These are phyloP conservation scores for Annulohypoxylon stygium DNA, from an alignment of 495 filamentous ascomycete genomes.

Conservation along the genomic window DNA sequence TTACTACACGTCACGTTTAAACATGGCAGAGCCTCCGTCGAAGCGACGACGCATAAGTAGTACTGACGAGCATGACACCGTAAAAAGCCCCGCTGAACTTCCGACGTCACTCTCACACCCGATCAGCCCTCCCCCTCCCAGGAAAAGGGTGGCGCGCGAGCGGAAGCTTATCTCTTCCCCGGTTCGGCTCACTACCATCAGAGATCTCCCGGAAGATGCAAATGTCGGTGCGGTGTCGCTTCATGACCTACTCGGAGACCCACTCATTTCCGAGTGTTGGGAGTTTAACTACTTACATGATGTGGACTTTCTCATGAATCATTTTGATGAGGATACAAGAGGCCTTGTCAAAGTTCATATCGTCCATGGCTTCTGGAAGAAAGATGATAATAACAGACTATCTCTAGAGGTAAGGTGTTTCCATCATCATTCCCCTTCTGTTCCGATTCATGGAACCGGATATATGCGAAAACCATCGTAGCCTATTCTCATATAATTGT, in stretches of 20 bases:
- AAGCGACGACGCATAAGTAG: slow-evolving; percentile 43
- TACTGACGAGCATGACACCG: slow-evolving; percentile 5
- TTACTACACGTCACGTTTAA: slow-evolving; percentile 1
- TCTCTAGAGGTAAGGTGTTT: slow-evolving; percentile 68
- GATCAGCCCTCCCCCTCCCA: slow-evolving; percentile 61
- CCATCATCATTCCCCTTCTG: not conserved
- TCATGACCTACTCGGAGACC: slow-evolving; percentile 81
- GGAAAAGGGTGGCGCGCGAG: slow-evolving; percentile 49
- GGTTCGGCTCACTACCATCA: slow-evolving; percentile 78
- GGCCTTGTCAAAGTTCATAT: slow-evolving; percentile 76
- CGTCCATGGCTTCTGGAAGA: slow-evolving; percentile 90
- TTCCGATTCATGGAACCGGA: slow-evolving; percentile 1
- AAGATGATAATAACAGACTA: slow-evolving; percentile 71
- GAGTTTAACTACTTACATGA: slow-evolving; percentile 91
- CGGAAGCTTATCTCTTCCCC: slow-evolving; percentile 66
- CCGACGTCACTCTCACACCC: slow-evolving; percentile 53
- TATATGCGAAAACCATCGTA: not conserved
- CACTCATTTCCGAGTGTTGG: slow-evolving; percentile 88
- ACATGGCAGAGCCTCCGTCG: slow-evolving; percentile 44
- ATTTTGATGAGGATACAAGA: slow-evolving; percentile 78
- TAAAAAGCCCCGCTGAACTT: not conserved
- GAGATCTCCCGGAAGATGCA: slow-evolving; percentile 67
- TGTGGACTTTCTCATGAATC: slow-evolving; percentile 73
- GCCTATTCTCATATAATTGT: not conserved
- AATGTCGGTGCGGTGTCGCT: slow-evolving; percentile 79